Evolutionary conservation across 1,139 yeast genomes (phyloP), one percentile per base, ranked within the genome.

Genomic region (Zhuliangozyma blackwelliae): DNA sequence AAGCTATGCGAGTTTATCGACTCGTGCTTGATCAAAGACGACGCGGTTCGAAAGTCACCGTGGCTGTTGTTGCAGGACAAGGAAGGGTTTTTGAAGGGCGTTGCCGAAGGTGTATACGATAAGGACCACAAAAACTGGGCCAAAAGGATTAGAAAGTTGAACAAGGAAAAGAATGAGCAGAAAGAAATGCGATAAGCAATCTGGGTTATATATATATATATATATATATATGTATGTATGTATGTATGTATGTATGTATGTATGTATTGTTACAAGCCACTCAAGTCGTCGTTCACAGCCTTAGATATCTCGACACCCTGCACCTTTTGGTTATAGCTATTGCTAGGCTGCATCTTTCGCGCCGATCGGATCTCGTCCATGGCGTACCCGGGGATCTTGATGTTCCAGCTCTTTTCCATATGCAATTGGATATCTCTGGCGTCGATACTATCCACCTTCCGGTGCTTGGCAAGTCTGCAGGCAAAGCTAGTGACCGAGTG

Each of bases 361-460:
- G 89, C 82, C 45, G 86, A 77, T 49, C 96, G 73, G 34, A 90
- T 83, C 52, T 90, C 97, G 60, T 92, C 98, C 51, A 89, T 79
- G n/a, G 95, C 79, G 58, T 82, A 88, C 2, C 98, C 98, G 0
- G 98, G 97, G 23, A 92, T 78, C 48, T 95, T 77, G 41, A 92
- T 89, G 59, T 90, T 90, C 97, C 97, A 92, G 57, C 90, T 92
- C 48, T 89, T 79, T 53, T 92, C 98, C 50, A 92, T 68, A 57
- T 92, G 97, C 39, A 92, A 64, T 60, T 94, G 98, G 36, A 94
- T 77, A 58, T 92, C 99, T 51, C 81, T 81, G 12, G 87, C 89
- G 49, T 92, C 97, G 28, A 92, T 68, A 33, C 82, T 77, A 45
- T 90, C 96, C 7, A 88, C 79, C 56, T 87, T 88, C 48, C 99